Evolutionary conservation across 495 filamentous ascomycete species (phyloP).

Genomic region (Penicillium lividum): DNA sequence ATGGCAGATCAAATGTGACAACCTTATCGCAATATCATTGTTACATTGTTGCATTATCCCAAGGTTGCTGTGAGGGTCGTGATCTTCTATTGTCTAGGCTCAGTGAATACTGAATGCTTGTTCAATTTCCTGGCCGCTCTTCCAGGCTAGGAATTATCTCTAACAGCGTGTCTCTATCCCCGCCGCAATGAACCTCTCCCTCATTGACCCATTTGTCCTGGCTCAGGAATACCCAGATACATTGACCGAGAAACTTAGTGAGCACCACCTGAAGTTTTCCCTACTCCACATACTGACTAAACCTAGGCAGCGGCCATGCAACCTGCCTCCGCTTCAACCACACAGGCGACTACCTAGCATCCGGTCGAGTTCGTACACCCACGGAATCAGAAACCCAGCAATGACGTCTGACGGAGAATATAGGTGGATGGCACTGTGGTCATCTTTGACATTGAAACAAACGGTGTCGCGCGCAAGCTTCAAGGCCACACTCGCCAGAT

Average conservation of each 20-base stretch:
- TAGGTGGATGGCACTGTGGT: conserved; percentile 87
- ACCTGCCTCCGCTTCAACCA: conserved; percentile 85
- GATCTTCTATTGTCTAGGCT: neutral
- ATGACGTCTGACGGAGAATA: conserved; percentile 7
- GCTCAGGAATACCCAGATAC: conserved; percentile 94
- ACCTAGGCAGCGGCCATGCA: conserved; percentile 61
- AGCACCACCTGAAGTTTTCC: neutral
- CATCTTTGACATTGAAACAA: conserved; percentile 96
- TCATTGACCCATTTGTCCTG: conserved; percentile 79
- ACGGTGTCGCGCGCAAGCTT: conserved; percentile 90
- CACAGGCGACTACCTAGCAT: conserved; percentile 89
- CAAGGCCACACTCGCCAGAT: conserved; percentile 89
- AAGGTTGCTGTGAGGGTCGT: neutral
- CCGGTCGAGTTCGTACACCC: conserved; percentile 66
- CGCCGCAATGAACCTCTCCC: conserved; percentile 70
- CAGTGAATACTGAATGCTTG: neutral
- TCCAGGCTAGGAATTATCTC: conserved; percentile 6
- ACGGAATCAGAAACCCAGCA: neutral
- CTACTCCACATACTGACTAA: neutral
- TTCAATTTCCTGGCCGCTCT: conserved; percentile 3
- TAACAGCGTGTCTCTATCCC: neutral
- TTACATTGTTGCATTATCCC: neutral
- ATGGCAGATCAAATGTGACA: neutral
- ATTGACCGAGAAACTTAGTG: conserved; percentile 78
- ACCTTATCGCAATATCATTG: neutral